phyloP scores from a whole-genome alignment of 305 asterid genomes.

The Fraxinus paxiana region DNA sequence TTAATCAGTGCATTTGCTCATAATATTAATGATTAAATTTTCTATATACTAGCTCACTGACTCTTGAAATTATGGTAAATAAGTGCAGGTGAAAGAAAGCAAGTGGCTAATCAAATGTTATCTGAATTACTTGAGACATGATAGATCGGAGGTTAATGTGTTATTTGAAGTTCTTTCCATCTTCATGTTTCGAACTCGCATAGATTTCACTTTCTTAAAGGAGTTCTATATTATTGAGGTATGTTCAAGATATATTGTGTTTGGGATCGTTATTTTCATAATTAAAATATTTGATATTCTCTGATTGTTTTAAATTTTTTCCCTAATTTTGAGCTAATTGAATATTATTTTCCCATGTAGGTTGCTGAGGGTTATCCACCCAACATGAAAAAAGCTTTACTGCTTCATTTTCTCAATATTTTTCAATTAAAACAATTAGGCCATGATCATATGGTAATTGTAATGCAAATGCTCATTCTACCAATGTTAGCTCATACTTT shows the following conservation, averaged over 20 bases:
- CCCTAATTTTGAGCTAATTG: constrained; percentile 16
- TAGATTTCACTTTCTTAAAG: constrained; percentile 94
- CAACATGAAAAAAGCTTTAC: constrained; percentile 78
- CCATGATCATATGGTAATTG: constrained; percentile 94
- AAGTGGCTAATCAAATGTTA: constrained; percentile 99
- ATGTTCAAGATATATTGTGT: constrained; percentile 22
- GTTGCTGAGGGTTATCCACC: constrained; percentile 97
- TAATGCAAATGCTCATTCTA: constrained; percentile 99
- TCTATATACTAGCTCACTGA: constrained; percentile 18
- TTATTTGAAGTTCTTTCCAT: constrained; percentile 89
- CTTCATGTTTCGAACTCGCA: constrained; percentile 84
- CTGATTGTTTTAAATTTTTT: constrained; percentile 10
- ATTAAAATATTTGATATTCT: constrained; percentile 8
- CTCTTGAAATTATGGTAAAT: constrained; percentile 19
- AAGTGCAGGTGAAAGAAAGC: constrained; percentile 96
- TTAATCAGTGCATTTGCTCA: not conserved
- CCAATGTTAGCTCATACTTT: constrained; percentile 98
- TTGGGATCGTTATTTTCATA: constrained; percentile 10
- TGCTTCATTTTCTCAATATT: constrained; percentile 82
- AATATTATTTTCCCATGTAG: constrained; percentile 36
- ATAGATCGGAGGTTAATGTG: constrained; percentile 75
- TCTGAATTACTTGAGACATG: constrained; percentile 87
- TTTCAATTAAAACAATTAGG: constrained; percentile 79
- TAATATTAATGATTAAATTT: constrained; percentile 9
- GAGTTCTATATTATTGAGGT: constrained; percentile 98